Conservation (phyloP, 1,284 basidiomycete genomes). For the Cryptococcus sp. region DNA sequence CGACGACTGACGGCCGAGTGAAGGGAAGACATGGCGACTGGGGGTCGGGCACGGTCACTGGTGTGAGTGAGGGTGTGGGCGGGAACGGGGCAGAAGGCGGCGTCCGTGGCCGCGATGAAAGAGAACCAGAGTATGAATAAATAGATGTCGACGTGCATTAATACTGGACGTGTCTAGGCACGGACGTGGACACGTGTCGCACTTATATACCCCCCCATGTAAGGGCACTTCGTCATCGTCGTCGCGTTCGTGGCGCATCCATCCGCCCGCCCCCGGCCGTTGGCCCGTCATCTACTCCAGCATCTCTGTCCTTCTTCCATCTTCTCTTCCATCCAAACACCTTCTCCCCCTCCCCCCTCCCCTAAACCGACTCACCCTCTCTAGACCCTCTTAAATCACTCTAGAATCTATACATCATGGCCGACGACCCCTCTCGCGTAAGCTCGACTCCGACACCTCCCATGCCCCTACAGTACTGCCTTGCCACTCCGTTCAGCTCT, state of each 20-base stretch:
- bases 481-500: background rate
- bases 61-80: background rate
- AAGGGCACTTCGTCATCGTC: background rate
- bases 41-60: background rate
- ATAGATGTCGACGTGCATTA: too few species aligned
- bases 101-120: background rate
- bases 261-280: background rate
- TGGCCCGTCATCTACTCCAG: background rate
- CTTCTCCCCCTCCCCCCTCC: background rate
- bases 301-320: background rate
- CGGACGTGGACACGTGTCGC: background rate
- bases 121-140: too few species aligned
- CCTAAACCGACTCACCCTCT: background rate
- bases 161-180: background rate
- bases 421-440: conserved; percentile 37
- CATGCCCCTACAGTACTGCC: background rate
- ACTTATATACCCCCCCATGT: background rate
- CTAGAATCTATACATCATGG: conserved; percentile 18
- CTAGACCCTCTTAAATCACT: background rate
- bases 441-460: conserved; percentile 5
- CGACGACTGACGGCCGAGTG: conserved; percentile 26
- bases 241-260: background rate
- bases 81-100: background rate
- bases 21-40: conserved; percentile 17
- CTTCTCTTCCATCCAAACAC: conserved; percentile 3